Evolutionary conservation across 345 rosid species (phyloP).

Genomic region (Anacardium occidentale): DNA sequence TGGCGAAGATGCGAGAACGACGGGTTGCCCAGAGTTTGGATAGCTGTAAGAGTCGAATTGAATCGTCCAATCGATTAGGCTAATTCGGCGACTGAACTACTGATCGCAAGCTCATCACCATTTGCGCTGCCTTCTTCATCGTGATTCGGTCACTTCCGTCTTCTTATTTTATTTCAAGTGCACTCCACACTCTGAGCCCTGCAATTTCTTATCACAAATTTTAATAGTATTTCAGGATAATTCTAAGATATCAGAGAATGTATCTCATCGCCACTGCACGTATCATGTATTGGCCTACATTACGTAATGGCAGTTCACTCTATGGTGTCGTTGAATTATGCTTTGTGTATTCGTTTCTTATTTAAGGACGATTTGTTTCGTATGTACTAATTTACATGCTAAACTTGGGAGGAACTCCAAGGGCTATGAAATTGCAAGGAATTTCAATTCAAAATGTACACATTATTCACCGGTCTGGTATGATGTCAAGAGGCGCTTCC

Average conservation of each 20-base stretch:
- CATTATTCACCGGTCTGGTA: constrained; percentile 94
- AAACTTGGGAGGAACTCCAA: constrained; percentile 62
- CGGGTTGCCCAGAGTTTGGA: constrained; percentile 43
- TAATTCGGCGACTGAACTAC: constrained; percentile 37
- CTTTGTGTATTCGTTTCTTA: background rate
- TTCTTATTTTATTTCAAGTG: constrained; percentile 52
- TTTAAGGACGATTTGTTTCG: background rate
- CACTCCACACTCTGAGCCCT: constrained; percentile 29
- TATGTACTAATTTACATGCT: background rate
- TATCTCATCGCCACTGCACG: constrained; percentile 46
- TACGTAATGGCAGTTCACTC: constrained; percentile 65
- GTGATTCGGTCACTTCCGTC: constrained; percentile 56
- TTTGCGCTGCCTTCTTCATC: constrained; percentile 66
- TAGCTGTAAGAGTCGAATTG: constrained; percentile 31
- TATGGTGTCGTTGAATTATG: background rate
- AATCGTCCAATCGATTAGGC: constrained; percentile 19
- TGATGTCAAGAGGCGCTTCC: constrained; percentile 71
- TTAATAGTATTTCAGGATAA: constrained; percentile 54
- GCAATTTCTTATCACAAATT: constrained; percentile 31
- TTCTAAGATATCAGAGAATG: constrained; percentile 52
- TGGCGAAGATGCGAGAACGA: constrained; percentile 71
- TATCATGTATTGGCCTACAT: constrained; percentile 77
- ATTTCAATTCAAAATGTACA: constrained; percentile 71
- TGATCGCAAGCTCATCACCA: constrained; percentile 51
- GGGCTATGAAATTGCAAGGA: constrained; percentile 86